Evolutionary conservation across 768 basidiomycete genomes (phyloP), one percentile per base, ranked within the genome.

Genomic region (Baorangia bicolor): DNA sequence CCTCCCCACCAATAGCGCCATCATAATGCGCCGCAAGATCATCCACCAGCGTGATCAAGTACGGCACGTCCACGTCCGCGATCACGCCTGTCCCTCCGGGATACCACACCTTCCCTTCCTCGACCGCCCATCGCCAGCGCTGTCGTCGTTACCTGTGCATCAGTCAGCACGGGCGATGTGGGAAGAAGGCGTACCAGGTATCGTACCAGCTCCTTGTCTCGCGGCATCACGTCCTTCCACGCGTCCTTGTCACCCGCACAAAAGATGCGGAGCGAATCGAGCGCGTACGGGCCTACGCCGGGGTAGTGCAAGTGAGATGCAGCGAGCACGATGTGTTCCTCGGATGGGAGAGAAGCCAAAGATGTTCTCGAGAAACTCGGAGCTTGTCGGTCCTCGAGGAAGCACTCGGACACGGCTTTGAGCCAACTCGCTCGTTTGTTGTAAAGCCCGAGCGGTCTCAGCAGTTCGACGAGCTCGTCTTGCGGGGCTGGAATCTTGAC

Each of bases 201-300:
- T 49, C 78, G 78, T 35, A 84, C 70, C 25, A 92, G 74, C 54
- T 88, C 85, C 69, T 91, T 91, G 65, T 92, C 88, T 28, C 58
- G 65, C 0, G 90, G 87, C 62, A 77, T 72, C 14, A 90, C 87
- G 0, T 61, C 51, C 62, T 82, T 81, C 90, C 88, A 90, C 52
- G 82, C 83, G 5, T 65, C 57, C 69, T 51, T 46, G 66, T 58
- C 50, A 27, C 53, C 61, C 7, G 35, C 55, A 56, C 81, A 88
- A 68, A 88, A 91, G 20, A 91, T 88, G 38, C 87, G 78, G 62
- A 88, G 88, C 5, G 86, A 89, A 65, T 91, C 89, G 1, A 88
- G 76, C 1, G 90, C 90, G 56, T 91, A 92, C 4, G 75, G 73
- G 0, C 90, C 88, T 1, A 84, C 75, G 0, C 88, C 88, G 0